Base-by-base conservation (phyloP, 495 filamentous ascomycete genomes). In the Aspergillus funiculosus region DNA sequence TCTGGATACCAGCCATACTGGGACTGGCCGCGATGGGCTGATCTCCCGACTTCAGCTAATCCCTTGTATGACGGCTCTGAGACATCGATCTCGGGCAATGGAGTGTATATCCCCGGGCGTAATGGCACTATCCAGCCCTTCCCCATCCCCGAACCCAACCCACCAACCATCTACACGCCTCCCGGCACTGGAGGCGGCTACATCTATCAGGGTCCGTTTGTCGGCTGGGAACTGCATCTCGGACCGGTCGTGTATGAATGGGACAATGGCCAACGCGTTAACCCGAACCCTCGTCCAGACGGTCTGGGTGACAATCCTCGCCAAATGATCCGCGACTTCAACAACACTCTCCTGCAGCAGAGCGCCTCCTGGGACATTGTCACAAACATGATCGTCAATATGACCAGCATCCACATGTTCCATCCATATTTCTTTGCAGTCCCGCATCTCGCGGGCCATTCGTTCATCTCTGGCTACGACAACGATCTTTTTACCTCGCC, bases 1-100 rank as follows among this genome's bases (percentile, higher is more conserved):
- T 27, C 37, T 9, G 38, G 46, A 0, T 35, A 38, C 22, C 46
- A 41, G 6, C 46, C 46, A 2, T 49, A 49, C 29, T 49, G 46
- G 46, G 46, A 49, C 9, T 49, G 46, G 46, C 24, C 36, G 3
- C 17, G 14, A 5, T 38, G 40, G 19, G 38, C 46, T 6, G 39
- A 25, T 11, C 21, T 11, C 2, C 38, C 38, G 13, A 34, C 13
- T 8, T 4, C 30, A 4, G 30, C 13, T 17, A 34, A 34, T 8
- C 30, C 30, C n/a, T 8, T 34, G n/a, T 34, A 34, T 15, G 30
- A 34, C 11, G 30, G 30, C 30, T 34, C 30, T 17, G 13, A 35
- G 2, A 14, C 15, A 19, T 49, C 46, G 2, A 9, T 28, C 4
- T 10, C 40, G 1, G 39, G 30, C 37, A 49, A 49, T 21, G 38